These are phyloP conservation scores for Chaetomium fimeti DNA, from an alignment of 495 filamentous ascomycete genomes.

Conservation along the genomic window DNA sequence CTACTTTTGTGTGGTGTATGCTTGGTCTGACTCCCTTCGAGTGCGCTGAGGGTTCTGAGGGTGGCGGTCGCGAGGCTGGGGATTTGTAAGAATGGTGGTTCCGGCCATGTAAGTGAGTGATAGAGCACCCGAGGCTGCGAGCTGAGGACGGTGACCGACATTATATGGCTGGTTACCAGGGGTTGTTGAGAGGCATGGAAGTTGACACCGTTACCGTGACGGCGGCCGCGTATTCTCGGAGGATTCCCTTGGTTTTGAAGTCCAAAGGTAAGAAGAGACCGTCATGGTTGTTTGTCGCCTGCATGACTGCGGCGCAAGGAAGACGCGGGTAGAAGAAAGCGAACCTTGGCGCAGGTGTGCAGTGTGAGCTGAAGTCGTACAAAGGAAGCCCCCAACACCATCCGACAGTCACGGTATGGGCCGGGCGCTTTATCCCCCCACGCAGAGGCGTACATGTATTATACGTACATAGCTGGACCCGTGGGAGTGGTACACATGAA, in stretches of 20 bases:
- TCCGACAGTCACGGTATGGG: neutral
- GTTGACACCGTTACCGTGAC: neutral
- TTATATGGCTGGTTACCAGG: neutral
- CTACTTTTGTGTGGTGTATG: neutral
- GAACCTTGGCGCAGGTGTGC: neutral
- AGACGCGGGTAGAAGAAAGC: neutral
- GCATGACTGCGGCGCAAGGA: constrained; percentile 19
- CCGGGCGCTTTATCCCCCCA: constrained; percentile 2
- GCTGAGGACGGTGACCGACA: constrained; percentile 2
- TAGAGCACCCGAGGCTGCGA: neutral
- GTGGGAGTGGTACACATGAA: neutral
- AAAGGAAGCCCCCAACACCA: neutral
- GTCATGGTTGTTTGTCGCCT: neutral
- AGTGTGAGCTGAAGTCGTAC: constrained; percentile 6
- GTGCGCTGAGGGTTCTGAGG: neutral
- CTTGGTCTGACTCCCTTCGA: neutral
- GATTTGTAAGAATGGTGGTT: neutral
- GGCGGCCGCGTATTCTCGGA: neutral
- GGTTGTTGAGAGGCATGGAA: neutral
- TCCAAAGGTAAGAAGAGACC: neutral
- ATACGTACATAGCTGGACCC: neutral
- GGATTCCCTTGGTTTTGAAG: neutral
- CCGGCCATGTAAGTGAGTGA: neutral
- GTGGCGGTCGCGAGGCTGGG: neutral
- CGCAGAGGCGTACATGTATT: neutral